Conservation (phyloP, 2,329 filamentous ascomycete species). For the Hymenoscyphus linearis region DNA sequence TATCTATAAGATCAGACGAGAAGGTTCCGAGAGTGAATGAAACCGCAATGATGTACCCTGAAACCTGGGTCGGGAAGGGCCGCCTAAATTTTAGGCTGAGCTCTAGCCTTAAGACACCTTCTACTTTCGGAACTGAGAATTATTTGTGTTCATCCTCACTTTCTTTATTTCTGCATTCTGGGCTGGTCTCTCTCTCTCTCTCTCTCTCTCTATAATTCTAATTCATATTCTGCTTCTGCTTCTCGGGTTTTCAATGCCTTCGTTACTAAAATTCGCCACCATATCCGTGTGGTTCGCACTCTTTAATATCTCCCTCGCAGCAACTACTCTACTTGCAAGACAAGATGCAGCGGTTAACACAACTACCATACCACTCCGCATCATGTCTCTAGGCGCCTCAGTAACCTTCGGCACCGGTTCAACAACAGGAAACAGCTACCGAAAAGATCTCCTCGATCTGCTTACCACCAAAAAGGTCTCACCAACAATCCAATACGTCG, state of each 20-base stretch:
- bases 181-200: background rate
- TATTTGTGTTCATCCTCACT: background rate
- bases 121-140: background rate
- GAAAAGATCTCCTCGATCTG: constrained; percentile 22
- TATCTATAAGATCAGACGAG: background rate
- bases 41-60: background rate
- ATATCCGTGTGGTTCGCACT: background rate
- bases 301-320: background rate
- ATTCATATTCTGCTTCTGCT: too few relatives aligned
- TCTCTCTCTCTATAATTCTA: too few relatives aligned
- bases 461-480: constrained; percentile 17
- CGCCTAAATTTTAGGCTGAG: background rate
- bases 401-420: constrained; percentile 32
- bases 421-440: constrained; percentile 35
- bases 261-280: background rate
- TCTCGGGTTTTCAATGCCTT: background rate
- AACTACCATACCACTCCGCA: constrained; percentile 14
- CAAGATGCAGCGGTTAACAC: background rate
- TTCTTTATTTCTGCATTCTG: background rate
- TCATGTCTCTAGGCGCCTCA: constrained; percentile 33
- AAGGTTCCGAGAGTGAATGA: background rate
- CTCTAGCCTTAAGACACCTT: background rate
- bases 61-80: background rate
- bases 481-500: constrained; percentile 25
- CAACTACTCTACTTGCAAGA: background rate